These are phyloP conservation scores for Diophrys appendiculata DNA, from an alignment of 73 alveolate species.

Conservation along the genomic window DNA sequence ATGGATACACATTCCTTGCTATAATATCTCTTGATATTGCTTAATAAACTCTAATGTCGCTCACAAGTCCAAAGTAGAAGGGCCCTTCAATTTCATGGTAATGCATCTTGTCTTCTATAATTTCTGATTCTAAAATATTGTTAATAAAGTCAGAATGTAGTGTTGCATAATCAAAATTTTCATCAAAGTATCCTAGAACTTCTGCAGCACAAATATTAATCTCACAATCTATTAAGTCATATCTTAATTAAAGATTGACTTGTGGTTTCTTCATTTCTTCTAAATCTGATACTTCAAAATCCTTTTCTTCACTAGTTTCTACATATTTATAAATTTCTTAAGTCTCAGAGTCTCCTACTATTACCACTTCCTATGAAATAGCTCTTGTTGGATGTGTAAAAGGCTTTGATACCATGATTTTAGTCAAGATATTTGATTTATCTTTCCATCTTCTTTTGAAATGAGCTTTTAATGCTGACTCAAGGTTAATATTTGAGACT, in stretches of 20 bases:
- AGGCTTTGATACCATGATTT: conserved; percentile 26
- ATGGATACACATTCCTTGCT: conserved; percentile 31
- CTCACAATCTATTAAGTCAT: conserved; percentile 42
- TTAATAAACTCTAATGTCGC: conserved; percentile 41
- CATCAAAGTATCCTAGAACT: conserved; percentile 46
- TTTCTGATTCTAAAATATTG: conserved; percentile 31
- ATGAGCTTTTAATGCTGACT: conserved; percentile 33
- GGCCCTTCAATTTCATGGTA: conserved; percentile 26
- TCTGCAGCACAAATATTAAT: conserved; percentile 41
- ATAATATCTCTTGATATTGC: conserved; percentile 39
- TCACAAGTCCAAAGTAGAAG: conserved; percentile 32
- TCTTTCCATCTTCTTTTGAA: conserved; percentile 29
- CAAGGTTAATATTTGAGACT: conserved; percentile 26
- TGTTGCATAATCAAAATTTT: conserved; percentile 44
- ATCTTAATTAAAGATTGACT: conserved; percentile 26
- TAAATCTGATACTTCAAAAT: not conserved
- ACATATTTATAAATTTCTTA: conserved; percentile 41
- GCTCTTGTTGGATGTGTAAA: conserved; percentile 40
- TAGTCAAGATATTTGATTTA: conserved; percentile 32
- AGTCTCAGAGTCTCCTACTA: conserved; percentile 26
- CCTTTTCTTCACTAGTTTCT: not conserved
- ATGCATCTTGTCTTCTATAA: conserved; percentile 41
- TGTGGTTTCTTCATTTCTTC: conserved; percentile 12
- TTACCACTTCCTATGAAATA: conserved; percentile 17
- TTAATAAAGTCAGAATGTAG: conserved; percentile 43